Evolutionary conservation across 371 early-diverging fungal species (phyloP).

Genomic region (Syncephalastrum racemosum): DNA sequence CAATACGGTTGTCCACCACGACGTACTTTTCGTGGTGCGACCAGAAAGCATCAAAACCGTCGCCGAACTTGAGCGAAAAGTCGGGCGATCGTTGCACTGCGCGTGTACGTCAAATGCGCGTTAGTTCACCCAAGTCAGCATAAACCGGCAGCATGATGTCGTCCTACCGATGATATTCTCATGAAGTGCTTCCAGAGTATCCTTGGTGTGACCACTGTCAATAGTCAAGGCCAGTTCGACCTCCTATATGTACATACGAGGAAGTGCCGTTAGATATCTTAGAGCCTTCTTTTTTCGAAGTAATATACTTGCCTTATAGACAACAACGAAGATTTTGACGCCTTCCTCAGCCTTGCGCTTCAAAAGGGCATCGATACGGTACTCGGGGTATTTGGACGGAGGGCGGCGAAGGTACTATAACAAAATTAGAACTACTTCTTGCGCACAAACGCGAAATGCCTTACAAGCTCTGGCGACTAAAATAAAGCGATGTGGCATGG

Average conservation of each 20-base stretch:
- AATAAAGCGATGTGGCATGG: not conserved
- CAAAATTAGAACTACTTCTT: not conserved
- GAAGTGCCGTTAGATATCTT: not conserved
- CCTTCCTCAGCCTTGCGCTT: constrained; percentile 88
- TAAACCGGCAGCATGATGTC: no score
- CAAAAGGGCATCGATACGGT: constrained; percentile 81
- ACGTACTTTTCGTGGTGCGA: constrained; percentile 70
- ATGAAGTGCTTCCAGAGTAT: constrained; percentile 70
- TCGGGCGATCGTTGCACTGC: constrained; percentile 85
- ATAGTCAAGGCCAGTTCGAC: constrained; percentile 77
- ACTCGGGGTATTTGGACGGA: constrained; percentile 68
- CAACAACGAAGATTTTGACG: constrained; percentile 84
- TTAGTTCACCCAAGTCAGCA: not conserved
- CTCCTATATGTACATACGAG: constrained; percentile 49
- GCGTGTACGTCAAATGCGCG: not conserved
- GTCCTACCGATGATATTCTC: constrained; percentile 69
- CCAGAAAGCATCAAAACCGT: constrained; percentile 81
- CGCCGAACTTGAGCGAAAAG: constrained; percentile 44
- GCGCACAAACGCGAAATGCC: not conserved
- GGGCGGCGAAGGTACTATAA: constrained; percentile 79
- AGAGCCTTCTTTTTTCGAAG: not conserved
- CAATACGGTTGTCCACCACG: constrained; percentile 80
- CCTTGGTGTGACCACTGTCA: constrained; percentile 82
- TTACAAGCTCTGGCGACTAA: constrained; percentile 53
- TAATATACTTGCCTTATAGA: constrained; percentile 73